Evolutionary conservation across 78 protist genomes (phyloP).

Genomic region (Dictyostelium citrinum): DNA sequence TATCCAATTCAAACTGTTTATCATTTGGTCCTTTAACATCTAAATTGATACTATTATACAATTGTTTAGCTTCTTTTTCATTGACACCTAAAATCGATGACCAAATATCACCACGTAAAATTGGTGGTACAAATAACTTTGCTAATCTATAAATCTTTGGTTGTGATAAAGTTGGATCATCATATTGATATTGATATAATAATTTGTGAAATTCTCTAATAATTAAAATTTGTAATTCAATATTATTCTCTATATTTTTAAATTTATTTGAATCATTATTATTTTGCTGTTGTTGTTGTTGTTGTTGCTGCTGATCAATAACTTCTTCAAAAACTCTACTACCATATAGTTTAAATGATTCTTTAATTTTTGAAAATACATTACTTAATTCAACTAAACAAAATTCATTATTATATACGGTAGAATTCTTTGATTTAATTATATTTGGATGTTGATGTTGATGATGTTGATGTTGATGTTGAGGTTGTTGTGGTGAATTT

Average conservation of each 20-base stretch:
- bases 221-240: constrained; percentile 18
- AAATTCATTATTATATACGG: constrained; percentile 1
- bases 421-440: constrained; percentile 26
- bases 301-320: background rate
- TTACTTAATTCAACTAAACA: background rate
- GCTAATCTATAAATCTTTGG: constrained; percentile 71
- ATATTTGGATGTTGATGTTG: background rate
- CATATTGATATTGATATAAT: constrained; percentile 43
- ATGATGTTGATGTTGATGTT: background rate
- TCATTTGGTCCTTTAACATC: constrained; percentile 59
- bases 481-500: background rate
- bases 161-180: constrained; percentile 64
- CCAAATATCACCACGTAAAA: constrained; percentile 87
- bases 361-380: background rate
- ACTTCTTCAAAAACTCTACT: background rate
- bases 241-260: background rate
- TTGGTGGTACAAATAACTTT: constrained; percentile 67
- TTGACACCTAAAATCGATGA: constrained; percentile 82
- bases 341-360: background rate
- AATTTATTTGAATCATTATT: background rate
- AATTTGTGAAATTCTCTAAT: constrained; percentile 33
- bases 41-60: constrained; percentile 19
- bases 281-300: background rate
- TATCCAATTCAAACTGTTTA: constrained; percentile 88
- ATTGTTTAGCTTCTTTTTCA: background rate